Percentiles rank a stretch among this genome's conserved stretches.
phyloP scores from a whole-genome alignment of 768 basidiomycete genomes.

The Collybia mongolica region DNA sequence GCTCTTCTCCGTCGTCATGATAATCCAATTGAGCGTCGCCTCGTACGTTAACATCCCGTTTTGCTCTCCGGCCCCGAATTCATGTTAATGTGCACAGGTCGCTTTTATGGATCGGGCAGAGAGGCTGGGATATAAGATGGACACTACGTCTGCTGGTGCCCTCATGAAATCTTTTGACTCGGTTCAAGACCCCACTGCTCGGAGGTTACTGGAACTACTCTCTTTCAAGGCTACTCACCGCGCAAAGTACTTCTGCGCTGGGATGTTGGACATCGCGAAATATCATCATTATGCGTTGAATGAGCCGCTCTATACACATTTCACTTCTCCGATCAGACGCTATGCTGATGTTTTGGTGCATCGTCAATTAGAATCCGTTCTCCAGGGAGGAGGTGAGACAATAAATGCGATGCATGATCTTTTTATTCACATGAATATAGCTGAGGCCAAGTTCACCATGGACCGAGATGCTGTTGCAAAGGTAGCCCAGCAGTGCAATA shows the following conservation, averaged over 20 bases:
- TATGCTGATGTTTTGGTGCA: slow-evolving; percentile 95
- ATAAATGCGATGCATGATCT: background rate
- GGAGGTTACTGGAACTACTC: slow-evolving; percentile 77
- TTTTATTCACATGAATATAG: slow-evolving; percentile 22
- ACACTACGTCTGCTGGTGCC: slow-evolving; percentile 73
- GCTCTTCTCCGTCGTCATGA: slow-evolving; percentile 96
- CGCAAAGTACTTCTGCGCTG: slow-evolving; percentile 98
- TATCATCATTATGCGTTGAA: slow-evolving; percentile 93
- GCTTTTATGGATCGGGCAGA: slow-evolving; percentile 79
- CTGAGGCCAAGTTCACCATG: slow-evolving; percentile 92
- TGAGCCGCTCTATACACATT: slow-evolving; percentile 89
- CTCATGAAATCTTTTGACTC: slow-evolving; percentile 84
- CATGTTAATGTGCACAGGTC: slow-evolving; percentile 42
- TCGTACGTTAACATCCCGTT: slow-evolving; percentile 45
- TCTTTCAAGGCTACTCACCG: slow-evolving; percentile 90
- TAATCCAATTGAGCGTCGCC: slow-evolving; percentile 84
- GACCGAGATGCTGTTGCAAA: slow-evolving; percentile 98
- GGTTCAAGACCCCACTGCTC: slow-evolving; percentile 71
- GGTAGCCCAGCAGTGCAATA: slow-evolving; percentile 97
- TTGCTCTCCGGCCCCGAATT: slow-evolving; percentile 9
- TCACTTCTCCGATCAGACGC: slow-evolving; percentile 89
- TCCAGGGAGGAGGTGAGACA: slow-evolving; percentile 65
- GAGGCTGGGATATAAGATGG: slow-evolving; percentile 81
- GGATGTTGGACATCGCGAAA: slow-evolving; percentile 99
- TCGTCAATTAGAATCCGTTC: slow-evolving; percentile 89